A percentile compares a stretch with the other conserved stretches of the same genome.
Evolutionary conservation across 495 filamentous ascomycete genomes (phyloP).

Genomic region (Acidomyces sp.): DNA sequence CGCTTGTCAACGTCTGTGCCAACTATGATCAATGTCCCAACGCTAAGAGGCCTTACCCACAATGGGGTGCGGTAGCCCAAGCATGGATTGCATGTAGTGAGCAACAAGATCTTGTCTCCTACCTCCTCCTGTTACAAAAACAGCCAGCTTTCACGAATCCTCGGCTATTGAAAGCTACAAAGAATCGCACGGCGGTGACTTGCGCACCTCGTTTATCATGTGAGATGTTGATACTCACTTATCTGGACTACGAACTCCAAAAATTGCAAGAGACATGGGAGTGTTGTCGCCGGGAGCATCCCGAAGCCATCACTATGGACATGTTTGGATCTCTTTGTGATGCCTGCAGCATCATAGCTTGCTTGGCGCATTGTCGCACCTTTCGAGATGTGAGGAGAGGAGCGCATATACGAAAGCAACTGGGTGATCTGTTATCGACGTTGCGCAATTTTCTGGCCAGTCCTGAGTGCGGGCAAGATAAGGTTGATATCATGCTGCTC

Average conservation of each 20-base stretch:
- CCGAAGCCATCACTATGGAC: slow-evolving; percentile 25
- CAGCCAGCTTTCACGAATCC: background rate
- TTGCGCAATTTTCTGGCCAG: slow-evolving; percentile 21
- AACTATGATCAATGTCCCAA: slow-evolving; percentile 15
- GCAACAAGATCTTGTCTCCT: slow-evolving; percentile 25
- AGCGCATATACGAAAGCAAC: slow-evolving; percentile 13
- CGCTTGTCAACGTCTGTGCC: slow-evolving; percentile 30
- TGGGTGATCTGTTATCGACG: slow-evolving; percentile 16
- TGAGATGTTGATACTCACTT: slow-evolving; percentile 23
- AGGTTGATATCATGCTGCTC: slow-evolving; percentile 25
- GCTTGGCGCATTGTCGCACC: slow-evolving; percentile 10
- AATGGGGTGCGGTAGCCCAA: slow-evolving; percentile 30
- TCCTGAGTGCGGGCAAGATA: slow-evolving; percentile 22
- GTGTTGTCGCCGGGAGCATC: slow-evolving; percentile 15
- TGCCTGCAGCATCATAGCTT: slow-evolving; percentile 20
- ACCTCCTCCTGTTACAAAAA: slow-evolving; percentile 29
- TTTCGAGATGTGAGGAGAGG: slow-evolving; percentile 18
- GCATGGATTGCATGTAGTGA: slow-evolving; percentile 23
- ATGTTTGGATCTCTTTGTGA: slow-evolving; percentile 25
- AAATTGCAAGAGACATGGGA: slow-evolving; percentile 20
- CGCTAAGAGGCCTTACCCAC: background rate
- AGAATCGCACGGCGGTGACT: background rate
- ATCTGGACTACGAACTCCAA: slow-evolving; percentile 20
- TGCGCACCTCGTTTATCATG: background rate
- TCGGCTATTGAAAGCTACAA: background rate